Evolutionary conservation across 805 yeast genomes (phyloP).

Genomic region (Metschnikowia noctiluminum): DNA sequence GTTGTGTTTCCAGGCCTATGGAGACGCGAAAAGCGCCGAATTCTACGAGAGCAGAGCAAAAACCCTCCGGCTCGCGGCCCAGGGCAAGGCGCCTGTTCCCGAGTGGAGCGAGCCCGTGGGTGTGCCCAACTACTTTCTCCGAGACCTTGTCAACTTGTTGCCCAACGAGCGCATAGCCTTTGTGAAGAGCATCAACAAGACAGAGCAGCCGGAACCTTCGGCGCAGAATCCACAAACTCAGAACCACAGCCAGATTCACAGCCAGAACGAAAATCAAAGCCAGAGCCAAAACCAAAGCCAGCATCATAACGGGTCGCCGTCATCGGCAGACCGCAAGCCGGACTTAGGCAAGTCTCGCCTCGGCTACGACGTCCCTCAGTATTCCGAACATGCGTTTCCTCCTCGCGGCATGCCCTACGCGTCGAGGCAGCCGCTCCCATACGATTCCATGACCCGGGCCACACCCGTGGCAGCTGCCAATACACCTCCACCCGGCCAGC

Average conservation of each 20-base stretch:
- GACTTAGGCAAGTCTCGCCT: constrained; percentile 5
- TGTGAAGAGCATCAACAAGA: constrained; percentile 27
- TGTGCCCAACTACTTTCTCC: constrained; percentile 41
- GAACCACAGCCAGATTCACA: not conserved
- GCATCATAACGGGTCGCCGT: not conserved
- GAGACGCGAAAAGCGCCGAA: constrained; percentile 40
- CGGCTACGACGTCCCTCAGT: constrained; percentile 1
- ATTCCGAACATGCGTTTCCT: not conserved
- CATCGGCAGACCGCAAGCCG: constrained; percentile 1
- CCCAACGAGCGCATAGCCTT: constrained; percentile 40
- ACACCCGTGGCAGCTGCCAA: not conserved
- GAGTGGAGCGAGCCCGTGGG: constrained; percentile 45
- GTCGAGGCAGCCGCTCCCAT: constrained; percentile 1
- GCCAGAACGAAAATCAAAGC: too few species aligned
- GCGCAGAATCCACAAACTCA: constrained; percentile 2
- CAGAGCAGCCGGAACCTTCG: not conserved
- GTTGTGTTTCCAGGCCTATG: constrained; percentile 45
- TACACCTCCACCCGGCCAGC: constrained; percentile 10
- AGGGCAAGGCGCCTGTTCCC: constrained; percentile 45
- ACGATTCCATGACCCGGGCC: constrained; percentile 1
- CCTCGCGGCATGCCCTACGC: constrained; percentile 1
- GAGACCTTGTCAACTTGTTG: constrained; percentile 42
- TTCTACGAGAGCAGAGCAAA: constrained; percentile 45
- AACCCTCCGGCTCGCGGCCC: constrained; percentile 39
- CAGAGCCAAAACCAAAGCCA: too few species aligned